phyloP scores from a whole-genome alignment of 1,139 yeast genomes.

The Dujonia santamariae region DNA sequence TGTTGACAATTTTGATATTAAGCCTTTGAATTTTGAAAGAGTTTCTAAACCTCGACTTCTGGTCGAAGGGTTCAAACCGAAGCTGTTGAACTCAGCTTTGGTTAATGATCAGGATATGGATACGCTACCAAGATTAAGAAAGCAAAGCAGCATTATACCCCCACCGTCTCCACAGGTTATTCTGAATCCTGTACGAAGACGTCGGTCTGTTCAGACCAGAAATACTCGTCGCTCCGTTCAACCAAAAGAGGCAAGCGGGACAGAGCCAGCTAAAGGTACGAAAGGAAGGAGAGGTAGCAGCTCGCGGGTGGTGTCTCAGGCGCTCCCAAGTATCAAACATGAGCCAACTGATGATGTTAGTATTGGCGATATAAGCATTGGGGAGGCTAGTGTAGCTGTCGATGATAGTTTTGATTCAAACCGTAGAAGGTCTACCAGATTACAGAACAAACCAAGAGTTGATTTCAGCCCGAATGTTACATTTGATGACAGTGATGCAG shows the following conservation, averaged over 20 bases:
- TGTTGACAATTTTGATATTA: constrained; percentile 11
- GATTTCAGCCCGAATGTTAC: constrained; percentile 3
- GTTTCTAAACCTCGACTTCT: constrained; percentile 1
- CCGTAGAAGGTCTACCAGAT: constrained; percentile 4
- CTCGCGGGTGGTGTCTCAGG: too few relatives aligned
- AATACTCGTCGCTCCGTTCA: too few relatives aligned
- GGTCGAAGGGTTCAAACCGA: constrained; percentile 8
- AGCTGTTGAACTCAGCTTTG: constrained; percentile 23
- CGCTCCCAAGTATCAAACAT: constrained; percentile 1
- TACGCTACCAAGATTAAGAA: constrained; percentile 21
- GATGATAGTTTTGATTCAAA: not conserved
- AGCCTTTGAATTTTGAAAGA: constrained; percentile 2
- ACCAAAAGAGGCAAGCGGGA: too few relatives aligned
- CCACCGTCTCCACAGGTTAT: not conserved
- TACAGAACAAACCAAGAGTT: not conserved
- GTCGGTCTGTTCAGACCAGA: too few relatives aligned
- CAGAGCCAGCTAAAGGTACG: too few relatives aligned
- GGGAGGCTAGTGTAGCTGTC: not conserved
- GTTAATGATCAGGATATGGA: constrained; percentile 21
- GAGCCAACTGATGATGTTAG: not conserved
- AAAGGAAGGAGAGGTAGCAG: too few relatives aligned
- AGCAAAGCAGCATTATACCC: constrained; percentile 7
- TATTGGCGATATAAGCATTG: not conserved
- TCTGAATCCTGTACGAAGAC: too few relatives aligned
- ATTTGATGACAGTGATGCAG: constrained; percentile 3